These are phyloP conservation scores for Oxytropis ochrocephala DNA, from an alignment of 306 rosid genomes.

Conservation along the genomic window DNA sequence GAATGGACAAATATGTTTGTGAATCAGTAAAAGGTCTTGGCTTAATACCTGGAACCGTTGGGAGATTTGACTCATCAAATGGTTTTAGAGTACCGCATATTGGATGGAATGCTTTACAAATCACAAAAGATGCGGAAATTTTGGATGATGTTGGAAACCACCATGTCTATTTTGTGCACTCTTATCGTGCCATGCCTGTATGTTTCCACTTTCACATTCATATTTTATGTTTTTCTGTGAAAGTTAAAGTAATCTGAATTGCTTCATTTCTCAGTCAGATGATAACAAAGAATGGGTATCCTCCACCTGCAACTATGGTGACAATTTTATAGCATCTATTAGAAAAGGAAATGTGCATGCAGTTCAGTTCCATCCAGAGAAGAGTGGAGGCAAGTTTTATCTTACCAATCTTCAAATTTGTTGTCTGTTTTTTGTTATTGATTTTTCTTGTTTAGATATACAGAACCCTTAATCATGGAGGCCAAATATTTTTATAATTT, in stretches of 20 bases:
- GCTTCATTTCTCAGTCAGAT: constrained; percentile 53
- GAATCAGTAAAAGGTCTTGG: constrained; percentile 90
- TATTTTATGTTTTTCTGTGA: neutral
- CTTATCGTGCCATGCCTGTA: constrained; percentile 90
- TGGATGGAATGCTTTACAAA: constrained; percentile 93
- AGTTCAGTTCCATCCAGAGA: constrained; percentile 97
- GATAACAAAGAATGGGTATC: constrained; percentile 85
- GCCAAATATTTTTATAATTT: neutral
- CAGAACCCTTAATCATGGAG: neutral
- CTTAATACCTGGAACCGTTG: constrained; percentile 87
- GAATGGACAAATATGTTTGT: constrained; percentile 25
- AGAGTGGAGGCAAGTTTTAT: constrained; percentile 85
- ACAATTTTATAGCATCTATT: constrained; percentile 77
- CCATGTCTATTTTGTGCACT: constrained; percentile 92
- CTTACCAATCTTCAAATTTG: neutral
- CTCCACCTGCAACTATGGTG: constrained; percentile 88
- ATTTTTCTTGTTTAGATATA: neutral
- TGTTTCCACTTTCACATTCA: constrained; percentile 13
- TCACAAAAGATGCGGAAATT: constrained; percentile 54
- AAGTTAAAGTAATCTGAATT: constrained; percentile 4
- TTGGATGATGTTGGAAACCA: constrained; percentile 74
- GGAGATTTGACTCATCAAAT: constrained; percentile 85
- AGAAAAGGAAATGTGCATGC: constrained; percentile 92
- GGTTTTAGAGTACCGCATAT: constrained; percentile 92
- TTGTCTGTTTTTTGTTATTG: neutral